These are phyloP conservation scores for Pestalotiopsis sp. DNA, from an alignment of 2,329 filamentous ascomycete genomes.

Conservation along the genomic window DNA sequence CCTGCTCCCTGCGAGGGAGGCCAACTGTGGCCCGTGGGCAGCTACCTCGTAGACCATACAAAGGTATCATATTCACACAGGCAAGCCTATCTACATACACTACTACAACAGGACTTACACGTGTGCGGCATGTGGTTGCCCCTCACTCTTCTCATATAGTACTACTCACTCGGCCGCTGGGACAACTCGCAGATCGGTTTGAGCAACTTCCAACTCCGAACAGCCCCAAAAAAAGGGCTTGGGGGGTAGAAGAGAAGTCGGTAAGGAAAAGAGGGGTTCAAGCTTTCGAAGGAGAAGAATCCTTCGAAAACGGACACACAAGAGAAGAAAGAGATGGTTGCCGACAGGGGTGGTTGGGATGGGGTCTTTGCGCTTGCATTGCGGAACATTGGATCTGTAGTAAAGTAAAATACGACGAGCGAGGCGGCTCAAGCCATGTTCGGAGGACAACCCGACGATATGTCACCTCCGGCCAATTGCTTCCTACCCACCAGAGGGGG, in stretches of 20 bases:
- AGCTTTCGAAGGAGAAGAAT: slow-evolving; percentile 2
- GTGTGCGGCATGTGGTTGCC: slow-evolving; percentile 8
- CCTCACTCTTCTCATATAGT: neutral
- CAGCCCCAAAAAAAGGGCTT: neutral
- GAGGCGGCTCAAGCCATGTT: slow-evolving; percentile 6
- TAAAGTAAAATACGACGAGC: slow-evolving; percentile 1
- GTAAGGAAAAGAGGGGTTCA: slow-evolving; percentile 3
- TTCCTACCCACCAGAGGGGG: neutral
- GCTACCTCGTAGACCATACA: neutral
- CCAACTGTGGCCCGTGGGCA: neutral
- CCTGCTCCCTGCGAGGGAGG: neutral
- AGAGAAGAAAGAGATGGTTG: neutral
- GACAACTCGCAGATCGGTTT: neutral
- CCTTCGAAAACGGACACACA: neutral
- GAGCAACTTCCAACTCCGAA: neutral
- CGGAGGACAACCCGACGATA: slow-evolving; percentile 5
- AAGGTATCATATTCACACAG: neutral
- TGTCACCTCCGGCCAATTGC: neutral
- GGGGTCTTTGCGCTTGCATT: slow-evolving; percentile 1
- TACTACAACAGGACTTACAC: neutral
- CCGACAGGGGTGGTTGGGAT: neutral
- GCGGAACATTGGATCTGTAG: slow-evolving; percentile 1
- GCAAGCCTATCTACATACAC: neutral
- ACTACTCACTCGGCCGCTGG: neutral
- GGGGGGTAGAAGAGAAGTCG: neutral